A percentile compares a stretch with the other conserved stretches of the same genome.
phyloP scores from a whole-genome alignment of 441 rosid species.

The Hura crepitans region DNA sequence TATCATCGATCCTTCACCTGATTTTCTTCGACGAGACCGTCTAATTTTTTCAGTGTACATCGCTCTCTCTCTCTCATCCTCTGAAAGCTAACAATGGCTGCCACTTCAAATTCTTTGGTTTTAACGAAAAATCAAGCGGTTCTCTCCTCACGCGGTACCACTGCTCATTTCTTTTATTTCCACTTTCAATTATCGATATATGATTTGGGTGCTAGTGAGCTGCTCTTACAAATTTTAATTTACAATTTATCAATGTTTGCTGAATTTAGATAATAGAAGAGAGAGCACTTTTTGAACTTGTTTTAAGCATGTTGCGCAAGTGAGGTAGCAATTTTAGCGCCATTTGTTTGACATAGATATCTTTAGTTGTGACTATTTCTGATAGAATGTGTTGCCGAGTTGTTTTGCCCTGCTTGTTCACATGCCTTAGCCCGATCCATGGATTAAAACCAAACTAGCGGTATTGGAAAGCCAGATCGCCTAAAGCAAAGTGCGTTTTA shows the following conservation, averaged over 20 bases:
- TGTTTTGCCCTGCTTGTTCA: too few relatives aligned
- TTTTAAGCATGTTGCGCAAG: neutral
- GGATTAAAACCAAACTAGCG: too few relatives aligned
- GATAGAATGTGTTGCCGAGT: too few relatives aligned
- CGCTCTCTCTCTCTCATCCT: neutral
- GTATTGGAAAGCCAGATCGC: too few relatives aligned
- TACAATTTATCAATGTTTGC: neutral
- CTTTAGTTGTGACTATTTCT: too few relatives aligned
- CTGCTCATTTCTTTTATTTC: neutral
- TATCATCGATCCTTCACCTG: constrained; percentile 33
- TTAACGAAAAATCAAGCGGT: constrained; percentile 29
- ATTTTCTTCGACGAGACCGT: neutral
- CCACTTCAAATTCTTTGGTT: constrained; percentile 45
- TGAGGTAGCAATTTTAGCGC: neutral
- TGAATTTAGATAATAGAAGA: neutral
- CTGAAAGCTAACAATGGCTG: constrained; percentile 34
- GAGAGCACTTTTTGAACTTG: too few relatives aligned
- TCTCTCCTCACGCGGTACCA: constrained; percentile 37
- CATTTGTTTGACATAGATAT: neutral
- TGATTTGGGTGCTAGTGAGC: neutral
- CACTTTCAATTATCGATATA: neutral
- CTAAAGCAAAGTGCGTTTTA: too few relatives aligned
- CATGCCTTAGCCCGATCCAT: too few relatives aligned
- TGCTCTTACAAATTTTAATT: neutral
- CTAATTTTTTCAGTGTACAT: neutral